Base-by-base conservation (phyloP, 768 basidiomycete species). In the Nidularia pulvinata region DNA sequence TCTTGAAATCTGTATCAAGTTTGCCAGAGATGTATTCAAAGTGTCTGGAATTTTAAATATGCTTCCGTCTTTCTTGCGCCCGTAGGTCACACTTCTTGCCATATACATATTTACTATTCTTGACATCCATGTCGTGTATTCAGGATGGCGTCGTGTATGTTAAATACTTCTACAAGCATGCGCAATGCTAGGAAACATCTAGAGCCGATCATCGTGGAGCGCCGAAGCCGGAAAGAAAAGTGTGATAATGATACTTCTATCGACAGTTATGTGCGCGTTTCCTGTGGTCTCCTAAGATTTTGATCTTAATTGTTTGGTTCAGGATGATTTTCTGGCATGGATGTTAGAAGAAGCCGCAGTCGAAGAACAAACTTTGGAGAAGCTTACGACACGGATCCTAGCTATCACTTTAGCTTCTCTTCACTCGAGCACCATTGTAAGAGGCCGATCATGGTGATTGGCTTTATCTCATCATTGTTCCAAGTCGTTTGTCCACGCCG, bases 361-460 rank as follows among this genome's bases (percentile, higher is more conserved):
- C 2, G 59, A 66, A 25, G 61, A 71, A 19, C 57, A 57, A 4
- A 66, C 62, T 1, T 46, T 60, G 1, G 45, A 56, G 6, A 55
- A 60, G 1, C 53, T 75, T 0, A 57, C 61, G 1, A 52, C 62
- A 10, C 61, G 68, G 9, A 58, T 78, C 14, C 60, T 79, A n/a
- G 39, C 65, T 1, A 51, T 76, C 44, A 79, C 78, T 59, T 70
- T 77, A 43, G 73, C 70, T 0, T 66, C 74, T 3, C 72, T 68
- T 30, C 78, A 81, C 53, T 79, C 77, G 0, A 64, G 73, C 1
- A 67, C 77, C 2, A 62, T 66, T 54, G 77, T 77, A 51, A 48
- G 57, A 50, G 14, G 22, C 4, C 11, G 7, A 13, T 3, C 6
- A 14, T 49, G 3, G 6, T 5, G 32, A n/a, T 9, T 4, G 42